Evolutionary conservation across 2,329 filamentous ascomycete genomes (phyloP), one percentile per base, ranked within the genome.

Genomic region (Penicillium corylophilum): DNA sequence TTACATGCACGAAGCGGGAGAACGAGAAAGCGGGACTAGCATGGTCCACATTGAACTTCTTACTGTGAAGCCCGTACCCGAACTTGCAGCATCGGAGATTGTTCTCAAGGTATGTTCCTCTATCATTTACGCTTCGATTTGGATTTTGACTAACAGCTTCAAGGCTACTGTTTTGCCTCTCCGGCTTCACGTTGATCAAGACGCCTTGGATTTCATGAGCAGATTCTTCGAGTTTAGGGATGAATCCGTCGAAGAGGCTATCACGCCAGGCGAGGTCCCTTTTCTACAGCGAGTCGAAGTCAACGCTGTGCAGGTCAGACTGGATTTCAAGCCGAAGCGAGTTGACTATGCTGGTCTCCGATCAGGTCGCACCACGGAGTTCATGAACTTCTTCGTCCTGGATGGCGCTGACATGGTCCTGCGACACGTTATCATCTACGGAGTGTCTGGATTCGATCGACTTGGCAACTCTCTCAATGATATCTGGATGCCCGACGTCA

Each of bases 161-260:
- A 62, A 81, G 76, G 82, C 84, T 13, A 88, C 84, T 1, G 71
- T 99, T 16, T 79, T 97, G 26, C 94, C 94, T 1, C 76, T 99
- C 24, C 85, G 94, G 39, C 79, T 99, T 1, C 94, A 99, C 68
- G 92, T 99, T 29, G 94, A 99, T 65, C 94, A 99, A 72, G 94
- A 99, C 71, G 93, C 94, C 1, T 81, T 99, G 4, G 94, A 99
- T 68, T 99, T 99, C 68, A 89, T 99, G 67, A 95, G 89, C 1
- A 85, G 94, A 2, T 99, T 99, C 77, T 99, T 99, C 64, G 92
- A 95, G 64, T 99, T 99, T 79, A 95, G 96, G 66, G 91, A 96
- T 61, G 88, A 92, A 36, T 76, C 76, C 2, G 65, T 64, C 1
- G 64, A 70, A 16, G 75, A 75, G 1, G 79, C 84, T 26, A 73